Percentiles rank a stretch among this genome's conserved stretches.
phyloP scores from a whole-genome alignment of 441 rosid species.

The Jatropha podagrica region DNA sequence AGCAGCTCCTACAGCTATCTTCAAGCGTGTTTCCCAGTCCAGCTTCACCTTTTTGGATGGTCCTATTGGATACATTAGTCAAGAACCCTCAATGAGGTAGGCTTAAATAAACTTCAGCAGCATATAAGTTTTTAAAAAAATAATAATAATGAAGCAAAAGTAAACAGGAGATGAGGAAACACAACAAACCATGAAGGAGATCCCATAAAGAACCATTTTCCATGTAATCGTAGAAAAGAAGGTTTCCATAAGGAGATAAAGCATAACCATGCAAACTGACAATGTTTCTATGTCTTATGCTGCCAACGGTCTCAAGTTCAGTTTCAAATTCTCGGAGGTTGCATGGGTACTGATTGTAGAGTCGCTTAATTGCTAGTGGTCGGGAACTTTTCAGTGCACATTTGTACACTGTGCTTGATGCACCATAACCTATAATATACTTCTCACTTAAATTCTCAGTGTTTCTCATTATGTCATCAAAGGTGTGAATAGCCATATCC shows the following conservation, averaged over 20 bases:
- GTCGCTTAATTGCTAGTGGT: constrained; percentile 90
- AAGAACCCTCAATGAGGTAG: neutral
- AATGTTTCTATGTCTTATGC: constrained; percentile 87
- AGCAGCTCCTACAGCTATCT: constrained; percentile 86
- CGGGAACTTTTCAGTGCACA: constrained; percentile 76
- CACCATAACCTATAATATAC: constrained; percentile 80
- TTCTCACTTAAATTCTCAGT: constrained; percentile 86
- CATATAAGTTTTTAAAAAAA: too few relatives aligned
- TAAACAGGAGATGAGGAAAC: neutral
- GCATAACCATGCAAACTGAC: constrained; percentile 94
- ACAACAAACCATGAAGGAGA: constrained; percentile 87
- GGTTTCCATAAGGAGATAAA: constrained; percentile 71
- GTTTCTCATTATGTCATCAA: constrained; percentile 84
- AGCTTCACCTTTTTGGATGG: constrained; percentile 78
- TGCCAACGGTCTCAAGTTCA: constrained; percentile 91
- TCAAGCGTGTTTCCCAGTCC: constrained; percentile 90
- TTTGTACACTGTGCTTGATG: constrained; percentile 87
- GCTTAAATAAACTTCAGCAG: too few relatives aligned
- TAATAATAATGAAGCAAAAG: neutral
- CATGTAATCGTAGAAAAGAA: constrained; percentile 96
- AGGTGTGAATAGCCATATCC: constrained; percentile 93
- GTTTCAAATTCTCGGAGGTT: constrained; percentile 80
- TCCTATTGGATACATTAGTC: constrained; percentile 36
- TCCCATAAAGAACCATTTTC: constrained; percentile 96
- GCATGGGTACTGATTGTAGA: constrained; percentile 62